These are phyloP conservation scores for Abelmoschus esculentus DNA, from an alignment of 345 rosid genomes.

Conservation along the genomic window DNA sequence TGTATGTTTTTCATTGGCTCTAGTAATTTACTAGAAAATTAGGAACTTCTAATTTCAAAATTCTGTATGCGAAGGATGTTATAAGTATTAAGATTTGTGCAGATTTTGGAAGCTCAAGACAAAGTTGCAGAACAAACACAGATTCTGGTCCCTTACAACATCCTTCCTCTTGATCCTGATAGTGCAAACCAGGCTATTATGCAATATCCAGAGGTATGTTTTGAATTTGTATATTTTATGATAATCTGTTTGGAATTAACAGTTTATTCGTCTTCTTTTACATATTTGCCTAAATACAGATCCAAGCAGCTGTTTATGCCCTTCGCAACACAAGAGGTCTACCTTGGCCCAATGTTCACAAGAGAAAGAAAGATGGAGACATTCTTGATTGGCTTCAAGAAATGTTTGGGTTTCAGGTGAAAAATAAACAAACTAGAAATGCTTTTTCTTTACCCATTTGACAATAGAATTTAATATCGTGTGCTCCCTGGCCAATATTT, in stretches of 20 bases:
- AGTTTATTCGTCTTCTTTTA: conserved; percentile 7
- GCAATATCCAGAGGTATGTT: conserved; percentile 86
- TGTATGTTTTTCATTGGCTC: background rate
- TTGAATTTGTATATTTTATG: conserved; percentile 1
- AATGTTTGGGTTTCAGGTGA: conserved; percentile 99
- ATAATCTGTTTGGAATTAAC: background rate
- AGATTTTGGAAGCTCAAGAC: conserved; percentile 93
- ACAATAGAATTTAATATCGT: background rate
- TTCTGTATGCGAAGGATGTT: background rate
- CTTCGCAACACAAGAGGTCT: conserved; percentile 99
- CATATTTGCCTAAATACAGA: conserved; percentile 35
- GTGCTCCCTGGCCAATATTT: background rate
- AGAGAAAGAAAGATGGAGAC: conserved; percentile 79
- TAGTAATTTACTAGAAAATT: conserved; percentile 1
- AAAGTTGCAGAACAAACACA: conserved; percentile 93
- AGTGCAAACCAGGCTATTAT: conserved; percentile 97
- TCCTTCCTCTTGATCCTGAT: conserved; percentile 97
- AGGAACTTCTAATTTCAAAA: background rate
- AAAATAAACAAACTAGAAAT: background rate
- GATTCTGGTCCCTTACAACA: conserved; percentile 84
- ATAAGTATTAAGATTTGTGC: conserved; percentile 18
- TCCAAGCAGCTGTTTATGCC: conserved; percentile 87
- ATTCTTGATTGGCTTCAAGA: conserved; percentile 97
- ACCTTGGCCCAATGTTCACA: conserved; percentile 88
- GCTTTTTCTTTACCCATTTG: background rate